Base-by-base conservation (phyloP, 768 basidiomycete genomes). In the Leccinum longicurvipes region DNA sequence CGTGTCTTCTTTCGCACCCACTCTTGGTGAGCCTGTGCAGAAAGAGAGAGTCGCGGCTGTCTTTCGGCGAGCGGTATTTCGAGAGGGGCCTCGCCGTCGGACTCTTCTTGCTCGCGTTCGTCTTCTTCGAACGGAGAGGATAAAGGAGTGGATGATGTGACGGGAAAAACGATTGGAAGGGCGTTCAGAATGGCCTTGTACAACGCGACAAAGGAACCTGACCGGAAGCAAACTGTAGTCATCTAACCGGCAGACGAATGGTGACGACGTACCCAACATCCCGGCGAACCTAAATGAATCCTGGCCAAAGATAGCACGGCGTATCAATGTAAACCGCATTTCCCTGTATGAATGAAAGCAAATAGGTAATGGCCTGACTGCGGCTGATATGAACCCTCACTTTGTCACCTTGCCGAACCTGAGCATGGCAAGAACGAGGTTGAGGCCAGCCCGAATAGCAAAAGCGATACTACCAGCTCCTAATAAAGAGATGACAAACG, bases 251-350 rank as follows among this genome's bases (percentile, higher is more conserved):
- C 23, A 32, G 19, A 24, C 8, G 29, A 24, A 59, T 47, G 21
- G 23, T 47, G 41, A 59, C 7, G 53, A 57, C 54, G 1, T 25
- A 86, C 91, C 93, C 34, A 98, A 76, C 92, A 95, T 95, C 0
- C 86, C 84, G 4, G 86, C 91, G 60, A 96, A 95, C 19, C 94
- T 77, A 65, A 88, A 80, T 0, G 91, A 86, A 65, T 97, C 94
- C 41, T 76, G 59, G 0, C 93, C 93, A 61, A 97, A 90, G 44
- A 96, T 75, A 0, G 93, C 94, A 73, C 83, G 89, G 4, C 87
- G 82, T 49, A 97, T 77, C 23, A 93, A 69, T 4, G 82, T 71
- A 8, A 89, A 72, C 10, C 88, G 82, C 53, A 80, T 71, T n/a
- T 82, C 74, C 63, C 90, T 93, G 62, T 5, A 51, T 24, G n/a